Base-by-base conservation (phyloP, 345 rosid species). In the Moringa oleifera region DNA sequence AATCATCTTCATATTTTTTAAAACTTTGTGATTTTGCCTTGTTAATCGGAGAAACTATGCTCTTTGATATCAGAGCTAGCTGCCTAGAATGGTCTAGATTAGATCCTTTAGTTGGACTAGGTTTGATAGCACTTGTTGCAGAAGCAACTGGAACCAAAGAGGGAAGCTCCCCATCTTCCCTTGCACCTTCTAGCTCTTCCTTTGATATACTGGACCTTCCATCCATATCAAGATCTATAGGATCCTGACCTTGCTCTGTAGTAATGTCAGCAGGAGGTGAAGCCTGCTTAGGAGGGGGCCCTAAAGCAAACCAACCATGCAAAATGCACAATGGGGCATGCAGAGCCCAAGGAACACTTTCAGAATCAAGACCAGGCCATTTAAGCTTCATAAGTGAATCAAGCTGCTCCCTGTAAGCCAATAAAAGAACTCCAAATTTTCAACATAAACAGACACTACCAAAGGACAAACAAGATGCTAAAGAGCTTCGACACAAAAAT, bases 131-230 rank as follows among this genome's bases (percentile, higher is more conserved):
- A 63, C 56, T 78, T 63, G 64, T 65, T 23, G 33, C 69, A 59
- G 89, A 69, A 61, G 82, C 77, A 61, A 67, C 74, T 67, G 76
- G 65, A 71, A 75, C 71, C 77, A 88, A 69, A 56, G 95, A 82
- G n/a, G 97, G 99, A 73, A 94, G 96, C 80, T 94, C 97, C 70
- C 96, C 99, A 65, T 94, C 97, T 75, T 90, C 99, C 71, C 87
- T 79, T 7, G 71, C 66, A 75, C 83, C 65, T 77, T 85, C 96
- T 13, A 63, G 68, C 70, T 80, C 96, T 70, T 80, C 87, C 71
- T 78, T 93, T 37, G 84, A 79, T 67, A 74, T 64, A 65, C 70
- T 68, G 58, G 85, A 54, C 74, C 83, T 81, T 69, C 81, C 86
- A 55, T 86, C 78, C 62, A 59, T 61, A 64, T 77, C 89, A 52